Base-by-base conservation (phyloP, 1,284 basidiomycete species). In the Inonotus hispidus region DNA sequence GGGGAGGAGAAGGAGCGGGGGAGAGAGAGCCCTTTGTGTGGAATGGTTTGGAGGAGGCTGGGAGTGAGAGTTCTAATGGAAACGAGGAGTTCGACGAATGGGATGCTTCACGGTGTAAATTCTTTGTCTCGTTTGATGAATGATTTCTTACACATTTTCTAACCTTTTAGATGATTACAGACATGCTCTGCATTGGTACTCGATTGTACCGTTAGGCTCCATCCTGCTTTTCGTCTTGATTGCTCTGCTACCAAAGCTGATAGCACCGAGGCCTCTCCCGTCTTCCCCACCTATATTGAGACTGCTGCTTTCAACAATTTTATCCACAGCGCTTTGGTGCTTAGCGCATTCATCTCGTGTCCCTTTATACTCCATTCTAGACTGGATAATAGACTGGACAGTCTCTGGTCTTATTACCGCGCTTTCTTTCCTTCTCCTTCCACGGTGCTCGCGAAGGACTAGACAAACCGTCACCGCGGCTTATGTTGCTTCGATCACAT, bases 311-410 rank as follows among this genome's bases (percentile, higher is more conserved):
- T 45, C 58, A 25, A 43, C 87, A 29, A 68, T 87, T 53, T 71
- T 81, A 49, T 79, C 86, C 0, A 74, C 75, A n/a, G 76, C 83
- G 1, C 74, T 88, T 47, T 90, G 84, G 77, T 75, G 80, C 21
- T 72, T 89, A 19, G 74, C 81, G 0, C 79, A 88, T 70, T 74
- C 81, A 47, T 74, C 88, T 25, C 79, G 82, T 56, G 71, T 78
- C 13, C 81, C 82, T 1, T 59, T 84, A 19, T 85, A 78, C 69
- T 67, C 69, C n/a, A 29, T 71, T 35, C 61, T 68, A 21, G 68
- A 71, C 13, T 35, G 29, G 19, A 23, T 68, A 4, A 60, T 68
- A 21, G 68, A 71, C 13, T 35, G 29, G 19, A 23, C 68, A 4
- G 27, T 74, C 11, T 29, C 29, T 8, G 29, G 52, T 53, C 3